These are phyloP conservation scores for Melampsora medusae DNA, from an alignment of 1,284 basidiomycete species.

Conservation along the genomic window DNA sequence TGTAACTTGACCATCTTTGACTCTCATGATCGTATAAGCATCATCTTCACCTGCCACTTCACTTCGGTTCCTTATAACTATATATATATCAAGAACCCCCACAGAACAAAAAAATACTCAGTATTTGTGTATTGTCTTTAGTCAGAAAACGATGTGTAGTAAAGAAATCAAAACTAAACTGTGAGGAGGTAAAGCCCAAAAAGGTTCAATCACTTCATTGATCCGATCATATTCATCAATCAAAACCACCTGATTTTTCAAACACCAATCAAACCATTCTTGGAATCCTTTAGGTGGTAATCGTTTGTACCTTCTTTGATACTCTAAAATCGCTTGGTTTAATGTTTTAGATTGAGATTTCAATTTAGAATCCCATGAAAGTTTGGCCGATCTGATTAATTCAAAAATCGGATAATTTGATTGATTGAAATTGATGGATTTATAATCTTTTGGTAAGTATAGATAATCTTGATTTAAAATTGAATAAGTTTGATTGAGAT, in stretches of 20 bases:
- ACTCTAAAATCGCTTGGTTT: conserved; percentile 56
- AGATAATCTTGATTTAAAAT: conserved; percentile 24
- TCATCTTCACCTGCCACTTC: conserved; percentile 13
- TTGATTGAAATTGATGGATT: conserved; percentile 47
- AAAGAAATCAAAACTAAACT: background rate
- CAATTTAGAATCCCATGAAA: conserved; percentile 49
- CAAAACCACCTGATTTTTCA: conserved; percentile 13
- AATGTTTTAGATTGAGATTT: conserved; percentile 54
- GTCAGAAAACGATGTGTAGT: no score
- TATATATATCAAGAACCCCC: background rate
- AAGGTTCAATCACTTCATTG: conserved; percentile 37
- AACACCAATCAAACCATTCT: conserved; percentile 49
- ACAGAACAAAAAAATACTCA: background rate
- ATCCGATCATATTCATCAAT: conserved; percentile 41
- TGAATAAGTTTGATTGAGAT: background rate
- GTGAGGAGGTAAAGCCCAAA: conserved; percentile 41
- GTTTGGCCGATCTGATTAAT: conserved; percentile 49
- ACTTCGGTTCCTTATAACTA: conserved; percentile 28
- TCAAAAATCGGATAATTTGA: conserved; percentile 51
- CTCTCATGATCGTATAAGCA: conserved; percentile 16
- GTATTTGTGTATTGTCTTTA: no score
- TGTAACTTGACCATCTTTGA: conserved; percentile 31
- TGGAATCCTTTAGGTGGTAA: conserved; percentile 59
- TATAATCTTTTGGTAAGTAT: conserved; percentile 29
- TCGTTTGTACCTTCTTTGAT: conserved; percentile 55